Base-by-base conservation (phyloP, 2,329 filamentous ascomycete species). In the Verticillium longisporum region DNA sequence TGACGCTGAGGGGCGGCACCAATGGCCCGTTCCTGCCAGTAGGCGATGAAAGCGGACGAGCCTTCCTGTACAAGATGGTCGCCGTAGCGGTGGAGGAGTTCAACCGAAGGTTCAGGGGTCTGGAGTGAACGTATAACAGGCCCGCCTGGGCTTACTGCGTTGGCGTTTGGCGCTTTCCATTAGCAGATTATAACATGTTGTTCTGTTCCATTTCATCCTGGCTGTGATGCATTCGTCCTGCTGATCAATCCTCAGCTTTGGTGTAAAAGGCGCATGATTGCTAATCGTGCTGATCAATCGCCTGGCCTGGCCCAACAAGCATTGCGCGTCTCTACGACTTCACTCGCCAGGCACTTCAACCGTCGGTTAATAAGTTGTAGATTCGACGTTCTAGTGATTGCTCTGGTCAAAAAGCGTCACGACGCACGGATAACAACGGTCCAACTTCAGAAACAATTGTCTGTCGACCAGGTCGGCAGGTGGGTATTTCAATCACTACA, bases 11-110 rank as follows among this genome's bases (percentile, higher is more conserved):
- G 67, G 94, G 93, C 11, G 94, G 93, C 3, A 91, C 89, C 2
- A 97, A 97, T 72, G 95, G 95, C 0, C 95, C 95, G 2, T 99
- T 98, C 71, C 88, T 99, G 6, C 95, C 95, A 0, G 90, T 98
- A 6, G 88, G 87, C n/a, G 92, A 97, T 69, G 94, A 97, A 74
- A 90, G 88, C 60, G 82, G 84, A 34, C 75, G 86, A 53, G 79
- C 81, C 1, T 89, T 87, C 69, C 68, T 89, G 65, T 89, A 89
- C 72, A 78, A 78, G 67, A 88, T 87, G 82, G 80, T 89, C 62
- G 85, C 83, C 0, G 77, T 89, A 1, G 86, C 86, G 1, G 86
- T 88, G 55, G 84, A 86, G 68, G 86, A 88, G 75, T 89, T 87
- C 62, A 89, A 89, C 68, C 79, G 84, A 62, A 77, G 84, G 65